phyloP scores from a whole-genome alignment of 129 eudicot species.

The Lactuca sativa region DNA sequence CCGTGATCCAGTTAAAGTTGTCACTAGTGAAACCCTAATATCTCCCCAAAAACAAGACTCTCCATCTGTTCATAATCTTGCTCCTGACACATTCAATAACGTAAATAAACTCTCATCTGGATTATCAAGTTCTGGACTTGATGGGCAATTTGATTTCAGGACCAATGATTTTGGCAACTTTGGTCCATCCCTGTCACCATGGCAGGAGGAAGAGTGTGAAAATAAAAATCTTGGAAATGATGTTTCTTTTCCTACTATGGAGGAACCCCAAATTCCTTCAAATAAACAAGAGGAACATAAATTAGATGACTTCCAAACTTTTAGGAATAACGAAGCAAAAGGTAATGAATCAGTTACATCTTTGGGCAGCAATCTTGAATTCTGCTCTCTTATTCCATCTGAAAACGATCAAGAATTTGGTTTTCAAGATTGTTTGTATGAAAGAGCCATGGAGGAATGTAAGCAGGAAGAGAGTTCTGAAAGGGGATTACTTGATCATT shows the following conservation, averaged over 20 bases:
- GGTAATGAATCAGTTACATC: constrained; percentile 25
- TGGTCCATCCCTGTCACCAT: constrained; percentile 19
- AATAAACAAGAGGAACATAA: constrained; percentile 38
- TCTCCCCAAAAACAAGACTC: constrained; percentile 16
- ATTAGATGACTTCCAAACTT: constrained; percentile 34
- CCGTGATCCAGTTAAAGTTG: constrained; percentile 18
- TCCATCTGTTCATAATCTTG: constrained; percentile 30
- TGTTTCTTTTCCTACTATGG: constrained; percentile 25
- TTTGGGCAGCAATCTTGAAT: constrained; percentile 39
- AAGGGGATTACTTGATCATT: constrained; percentile 45
- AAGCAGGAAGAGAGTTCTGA: constrained; percentile 35
- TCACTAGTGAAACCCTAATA: constrained; percentile 11
- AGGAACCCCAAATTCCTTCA: constrained; percentile 33
- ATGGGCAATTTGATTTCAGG: constrained; percentile 24
- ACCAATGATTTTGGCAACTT: constrained; percentile 27
- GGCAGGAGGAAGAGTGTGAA: constrained; percentile 30
- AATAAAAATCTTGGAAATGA: constrained; percentile 26
- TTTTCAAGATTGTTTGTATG: constrained; percentile 40
- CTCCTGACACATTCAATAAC: constrained; percentile 19
- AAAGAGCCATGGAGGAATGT: constrained; percentile 38
- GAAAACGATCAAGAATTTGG: constrained; percentile 39
- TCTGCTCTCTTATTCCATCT: constrained; percentile 56
- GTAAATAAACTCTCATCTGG: constrained; percentile 31
- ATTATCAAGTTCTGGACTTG: constrained; percentile 30
- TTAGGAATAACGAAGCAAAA: constrained; percentile 30